These are phyloP conservation scores for Mycena metata DNA, from an alignment of 768 basidiomycete genomes.

Conservation along the genomic window DNA sequence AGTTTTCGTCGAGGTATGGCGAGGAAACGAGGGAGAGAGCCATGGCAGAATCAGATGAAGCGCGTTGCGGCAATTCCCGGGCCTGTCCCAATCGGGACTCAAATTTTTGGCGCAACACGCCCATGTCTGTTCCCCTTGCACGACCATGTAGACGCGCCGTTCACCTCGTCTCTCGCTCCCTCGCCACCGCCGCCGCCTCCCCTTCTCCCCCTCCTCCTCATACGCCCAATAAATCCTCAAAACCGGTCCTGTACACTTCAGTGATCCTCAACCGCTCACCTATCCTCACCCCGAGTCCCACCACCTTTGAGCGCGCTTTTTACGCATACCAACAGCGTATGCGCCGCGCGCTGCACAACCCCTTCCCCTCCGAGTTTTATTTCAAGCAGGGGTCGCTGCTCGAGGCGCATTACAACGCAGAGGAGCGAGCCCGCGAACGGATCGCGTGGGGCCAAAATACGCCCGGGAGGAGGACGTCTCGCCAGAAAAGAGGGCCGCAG, in stretches of 20 bases:
- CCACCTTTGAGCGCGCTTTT: conserved; percentile 83
- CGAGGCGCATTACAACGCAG: conserved; percentile 82
- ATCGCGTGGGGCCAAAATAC: conserved; percentile 77
- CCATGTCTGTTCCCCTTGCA: conserved; percentile 21
- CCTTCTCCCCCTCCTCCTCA: conserved; percentile 19
- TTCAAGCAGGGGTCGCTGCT: conserved; percentile 93
- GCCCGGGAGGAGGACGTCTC: conserved; percentile 60
- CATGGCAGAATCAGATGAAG: conserved; percentile 58
- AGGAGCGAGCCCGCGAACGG: conserved; percentile 80
- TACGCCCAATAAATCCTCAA: conserved; percentile 43
- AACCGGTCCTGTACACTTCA: conserved; percentile 67
- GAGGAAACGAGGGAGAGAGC: conserved; percentile 84
- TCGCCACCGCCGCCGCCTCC: conserved; percentile 26
- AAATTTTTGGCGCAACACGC: background rate
- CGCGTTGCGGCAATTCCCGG: background rate
- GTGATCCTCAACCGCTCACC: conserved; percentile 85
- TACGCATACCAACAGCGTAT: conserved; percentile 88
- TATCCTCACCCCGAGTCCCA: conserved; percentile 77
- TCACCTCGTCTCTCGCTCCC: conserved; percentile 29
- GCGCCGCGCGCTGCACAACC: conserved; percentile 87
- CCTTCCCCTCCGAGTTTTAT: conserved; percentile 91
- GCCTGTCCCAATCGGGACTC: background rate
- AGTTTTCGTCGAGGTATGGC: conserved; percentile 87
- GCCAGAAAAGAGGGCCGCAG: conserved; percentile 61
- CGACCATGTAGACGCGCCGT: conserved; percentile 28